Evolutionary conservation across 345 rosid species (phyloP), one percentile per base, ranked within the genome.

Genomic region (Eutrema heterophyllum): DNA sequence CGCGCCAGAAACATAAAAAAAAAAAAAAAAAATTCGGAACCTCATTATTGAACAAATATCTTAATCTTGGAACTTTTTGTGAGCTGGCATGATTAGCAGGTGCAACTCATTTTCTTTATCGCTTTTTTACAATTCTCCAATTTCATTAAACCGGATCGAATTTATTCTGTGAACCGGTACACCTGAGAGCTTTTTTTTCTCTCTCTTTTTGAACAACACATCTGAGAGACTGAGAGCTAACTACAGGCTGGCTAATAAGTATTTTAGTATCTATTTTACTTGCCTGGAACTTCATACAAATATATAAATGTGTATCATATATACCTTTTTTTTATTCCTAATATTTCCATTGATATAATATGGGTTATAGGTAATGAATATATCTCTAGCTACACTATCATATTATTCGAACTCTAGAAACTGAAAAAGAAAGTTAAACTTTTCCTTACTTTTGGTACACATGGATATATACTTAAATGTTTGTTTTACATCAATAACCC

Each of bases 51-150:
- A 6, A 24, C 63, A 26, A 32, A 45, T 13, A 68, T 75, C 46
- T 43, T 43, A 15, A 27, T 49, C 38, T 57, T 6, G 2, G 61
- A 14, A 75, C 63, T 51, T 75, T 74, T 41, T 36, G 49, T 52
- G 79, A 68, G 79, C 74, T 75, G 74, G 69, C 73, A 26, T 68
- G 74, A 61, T 52, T 75, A 30, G 78, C 46, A 75, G 54, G 38
- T 66, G 33, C 60, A 1, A 44, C 18, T 53, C 5, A 41, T 41
- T 44, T 58, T 44, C 53, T 49, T 55, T 56, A 38, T 9, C 41
- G 46, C 38, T n/a, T 54, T 54, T n/a, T 40, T 4, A 62, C 7
- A 43, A 6, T 30, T 59, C 43, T 71, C 75, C 52, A 8, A 49
- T 15, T 38, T 46, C 36, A 26, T 61, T 38, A 49, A 71, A 38